These are phyloP conservation scores for Pleurotus salmoneostramineus DNA, from an alignment of 768 basidiomycete species.

Conservation along the genomic window DNA sequence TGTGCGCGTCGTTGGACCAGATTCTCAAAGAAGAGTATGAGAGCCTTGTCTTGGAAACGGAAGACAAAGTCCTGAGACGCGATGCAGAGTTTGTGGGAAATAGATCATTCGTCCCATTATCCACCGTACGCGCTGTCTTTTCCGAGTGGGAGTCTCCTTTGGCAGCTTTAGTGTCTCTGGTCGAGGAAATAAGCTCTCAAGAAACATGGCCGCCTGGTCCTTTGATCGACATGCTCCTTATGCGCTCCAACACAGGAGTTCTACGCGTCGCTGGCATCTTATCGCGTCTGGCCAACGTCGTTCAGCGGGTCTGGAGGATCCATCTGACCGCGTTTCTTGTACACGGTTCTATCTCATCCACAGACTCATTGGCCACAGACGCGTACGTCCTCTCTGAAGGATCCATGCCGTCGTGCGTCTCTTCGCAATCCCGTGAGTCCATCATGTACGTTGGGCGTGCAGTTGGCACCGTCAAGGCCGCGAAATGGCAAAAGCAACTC, in stretches of 20 bases:
- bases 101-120: conserved; percentile 82
- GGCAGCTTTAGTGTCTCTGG: conserved; percentile 60
- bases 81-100: conserved; percentile 77
- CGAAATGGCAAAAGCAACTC: conserved; percentile 75
- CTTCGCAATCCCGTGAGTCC: conserved; percentile 68
- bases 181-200: conserved; percentile 56
- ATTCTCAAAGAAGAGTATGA: conserved; percentile 82
- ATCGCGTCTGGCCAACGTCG: conserved; percentile 63
- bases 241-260: conserved; percentile 74
- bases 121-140: conserved; percentile 79
- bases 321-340: conserved; percentile 82
- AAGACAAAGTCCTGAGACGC: conserved; percentile 71
- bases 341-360: conserved; percentile 65
- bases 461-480: conserved; percentile 76
- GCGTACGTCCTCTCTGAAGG: conserved; percentile 57
- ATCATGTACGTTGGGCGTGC: conserved; percentile 87
- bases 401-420: conserved; percentile 73
- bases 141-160: conserved; percentile 88
- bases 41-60: conserved; percentile 71
- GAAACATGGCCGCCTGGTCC: conserved; percentile 69
- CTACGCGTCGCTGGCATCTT: conserved; percentile 72
- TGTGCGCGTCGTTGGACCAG: conserved; percentile 68
- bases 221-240: conserved; percentile 74
- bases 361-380: conserved; percentile 66
- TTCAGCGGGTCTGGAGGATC: conserved; percentile 79